Percentiles rank a stretch among this genome's conserved stretches.
Evolutionary conservation across 768 basidiomycete species (phyloP).

Genomic region (Trametes gibbosa): DNA sequence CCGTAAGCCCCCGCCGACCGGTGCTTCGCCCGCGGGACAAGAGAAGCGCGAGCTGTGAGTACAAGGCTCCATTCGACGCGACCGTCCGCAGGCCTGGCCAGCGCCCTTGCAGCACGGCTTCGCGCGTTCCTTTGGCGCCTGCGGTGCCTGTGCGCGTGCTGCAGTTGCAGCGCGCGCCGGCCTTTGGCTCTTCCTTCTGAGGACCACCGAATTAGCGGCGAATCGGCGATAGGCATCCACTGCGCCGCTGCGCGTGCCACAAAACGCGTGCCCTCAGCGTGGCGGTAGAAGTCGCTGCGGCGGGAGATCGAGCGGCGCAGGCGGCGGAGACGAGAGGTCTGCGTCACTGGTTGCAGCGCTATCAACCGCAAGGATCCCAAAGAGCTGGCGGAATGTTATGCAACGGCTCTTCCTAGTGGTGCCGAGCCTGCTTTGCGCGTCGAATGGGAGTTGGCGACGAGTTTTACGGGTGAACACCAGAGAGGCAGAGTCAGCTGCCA

Average conservation of each 20-base stretch:
- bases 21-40: neutral
- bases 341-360: neutral
- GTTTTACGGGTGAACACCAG: too few relatives aligned
- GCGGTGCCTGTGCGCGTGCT: slow-evolving; percentile 14
- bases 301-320: neutral
- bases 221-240: slow-evolving; percentile 18
- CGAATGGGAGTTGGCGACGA: too few relatives aligned
- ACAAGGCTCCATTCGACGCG: slow-evolving; percentile 2
- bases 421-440: too few relatives aligned
- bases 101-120: slow-evolving; percentile 1
- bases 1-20: slow-evolving; percentile 14
- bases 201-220: slow-evolving; percentile 6
- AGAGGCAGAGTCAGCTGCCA: too few relatives aligned
- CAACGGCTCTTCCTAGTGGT: too few relatives aligned
- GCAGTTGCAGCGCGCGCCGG: neutral
- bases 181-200: too few relatives aligned
- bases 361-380: neutral
- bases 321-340: neutral
- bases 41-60: neutral
- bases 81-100: neutral
- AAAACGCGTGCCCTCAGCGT: neutral
- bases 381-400: too few relatives aligned
- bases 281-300: neutral
- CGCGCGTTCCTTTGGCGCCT: neutral
- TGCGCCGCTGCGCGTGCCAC: neutral